A percentile compares a stretch with the other conserved stretches of the same genome.
Evolutionary conservation across 2,329 filamentous ascomycete species (phyloP).

Genomic region (Fusarium falciforme): DNA sequence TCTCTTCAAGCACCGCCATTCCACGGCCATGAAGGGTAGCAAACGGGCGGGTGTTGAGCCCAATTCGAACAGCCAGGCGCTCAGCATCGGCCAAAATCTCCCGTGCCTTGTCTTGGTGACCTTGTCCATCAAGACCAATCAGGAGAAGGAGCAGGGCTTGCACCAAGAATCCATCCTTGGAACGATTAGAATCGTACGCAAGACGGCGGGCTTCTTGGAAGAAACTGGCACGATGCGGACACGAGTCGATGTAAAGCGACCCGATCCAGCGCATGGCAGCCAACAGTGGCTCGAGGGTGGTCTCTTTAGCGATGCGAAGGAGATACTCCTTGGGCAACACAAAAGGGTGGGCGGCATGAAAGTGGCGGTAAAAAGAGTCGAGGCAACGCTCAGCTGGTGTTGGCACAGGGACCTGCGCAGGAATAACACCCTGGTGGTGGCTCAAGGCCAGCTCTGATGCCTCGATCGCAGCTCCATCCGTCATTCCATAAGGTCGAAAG

Average conservation of each 20-base stretch:
- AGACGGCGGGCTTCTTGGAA: constrained; percentile 69
- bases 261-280: constrained; percentile 68
- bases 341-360: constrained; percentile 69
- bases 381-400: constrained; percentile 64
- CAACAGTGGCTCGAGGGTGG: constrained; percentile 60
- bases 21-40: constrained; percentile 72
- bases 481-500: constrained; percentile 31
- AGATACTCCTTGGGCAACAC: constrained; percentile 65
- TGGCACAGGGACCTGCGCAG: constrained; percentile 37
- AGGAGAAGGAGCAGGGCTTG: constrained; percentile 83
- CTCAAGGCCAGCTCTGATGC: constrained; percentile 29
- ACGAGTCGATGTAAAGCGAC: constrained; percentile 65
- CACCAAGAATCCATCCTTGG: constrained; percentile 72
- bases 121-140: constrained; percentile 81
- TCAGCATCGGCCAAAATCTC: constrained; percentile 76
- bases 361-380: constrained; percentile 69
- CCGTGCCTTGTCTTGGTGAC: constrained; percentile 75
- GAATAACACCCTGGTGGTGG: constrained; percentile 25
- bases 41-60: constrained; percentile 77
- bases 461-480: constrained; percentile 41
- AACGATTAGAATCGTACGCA: constrained; percentile 58
- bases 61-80: constrained; percentile 78
- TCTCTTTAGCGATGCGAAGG: constrained; percentile 60
- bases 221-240: constrained; percentile 59
- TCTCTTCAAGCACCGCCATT: constrained; percentile 80